Conservation (phyloP, 257 asterid species). For the Phtheirospermum japonicum region DNA sequence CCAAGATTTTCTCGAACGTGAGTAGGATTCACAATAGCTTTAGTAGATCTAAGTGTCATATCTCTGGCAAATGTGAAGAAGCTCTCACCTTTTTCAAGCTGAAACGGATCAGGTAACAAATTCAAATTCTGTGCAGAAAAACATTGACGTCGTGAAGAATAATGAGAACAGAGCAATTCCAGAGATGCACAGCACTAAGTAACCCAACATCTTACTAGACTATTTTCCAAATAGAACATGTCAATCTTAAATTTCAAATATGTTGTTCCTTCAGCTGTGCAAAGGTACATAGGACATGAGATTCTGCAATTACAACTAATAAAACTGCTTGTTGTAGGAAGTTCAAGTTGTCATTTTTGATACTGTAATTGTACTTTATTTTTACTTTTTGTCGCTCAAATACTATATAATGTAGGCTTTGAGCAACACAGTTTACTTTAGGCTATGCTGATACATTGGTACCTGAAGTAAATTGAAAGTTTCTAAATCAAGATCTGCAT, state of each 20-base stretch:
- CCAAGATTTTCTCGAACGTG: constrained; percentile 74
- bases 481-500: constrained; percentile 96
- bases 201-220: not conserved
- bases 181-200: not conserved
- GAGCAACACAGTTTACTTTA: constrained; percentile 16
- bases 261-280: constrained; percentile 8
- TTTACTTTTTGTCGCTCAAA: not conserved
- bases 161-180: not conserved
- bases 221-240: constrained; percentile 5
- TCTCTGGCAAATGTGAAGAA: constrained; percentile 92
- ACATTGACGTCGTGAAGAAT: not conserved
- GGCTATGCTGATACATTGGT: constrained; percentile 14
- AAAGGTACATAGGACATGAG: not conserved
- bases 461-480: constrained; percentile 95
- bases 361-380: too few species aligned
- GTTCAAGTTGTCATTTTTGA: not conserved
- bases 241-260: not conserved
- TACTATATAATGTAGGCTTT: too few species aligned
- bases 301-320: constrained; percentile 5
- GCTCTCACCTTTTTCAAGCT: constrained; percentile 96
- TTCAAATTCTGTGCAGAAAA: constrained; percentile 14
- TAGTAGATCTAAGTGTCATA: constrained; percentile 83
- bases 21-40: constrained; percentile 65
- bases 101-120: constrained; percentile 28
- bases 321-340: not conserved